Percentiles rank a stretch among this genome's conserved stretches.
Conservation (phyloP, 345 rosid species). For the Theobroma cacao region DNA sequence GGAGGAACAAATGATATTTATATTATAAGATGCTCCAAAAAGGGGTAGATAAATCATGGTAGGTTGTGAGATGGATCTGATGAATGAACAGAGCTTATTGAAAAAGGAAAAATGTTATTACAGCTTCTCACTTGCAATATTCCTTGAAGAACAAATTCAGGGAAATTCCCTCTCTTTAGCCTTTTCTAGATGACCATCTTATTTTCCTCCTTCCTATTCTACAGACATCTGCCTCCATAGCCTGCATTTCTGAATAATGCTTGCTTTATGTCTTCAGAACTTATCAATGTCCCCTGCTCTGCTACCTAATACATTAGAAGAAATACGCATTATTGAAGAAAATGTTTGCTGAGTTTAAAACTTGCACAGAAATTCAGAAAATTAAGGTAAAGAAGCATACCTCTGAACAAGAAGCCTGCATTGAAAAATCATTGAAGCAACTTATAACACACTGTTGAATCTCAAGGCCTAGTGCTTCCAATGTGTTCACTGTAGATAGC, state of each 20-base stretch:
- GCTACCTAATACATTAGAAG: constrained; percentile 23
- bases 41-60: background rate
- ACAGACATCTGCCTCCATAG: constrained; percentile 87
- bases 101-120: constrained; percentile 15
- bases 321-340: background rate
- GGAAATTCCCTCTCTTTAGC: constrained; percentile 2
- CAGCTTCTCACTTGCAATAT: constrained; percentile 20
- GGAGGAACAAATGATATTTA: background rate
- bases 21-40: constrained; percentile 15
- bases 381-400: constrained; percentile 25
- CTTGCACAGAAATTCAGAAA: background rate
- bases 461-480: constrained; percentile 84
- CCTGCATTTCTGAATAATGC: constrained; percentile 84
- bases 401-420: constrained; percentile 94
- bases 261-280: constrained; percentile 85
- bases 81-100: constrained; percentile 20
- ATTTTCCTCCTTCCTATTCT: constrained; percentile 12
- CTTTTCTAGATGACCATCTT: constrained; percentile 5
- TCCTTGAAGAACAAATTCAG: constrained; percentile 23
- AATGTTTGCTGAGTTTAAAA: background rate
- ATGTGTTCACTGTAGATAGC: constrained; percentile 72
- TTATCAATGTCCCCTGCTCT: constrained; percentile 50
- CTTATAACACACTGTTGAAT: constrained; percentile 90
- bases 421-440: constrained; percentile 83
- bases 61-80: constrained; percentile 17